Percentiles rank a stretch among this genome's conserved stretches.
Conservation (phyloP, 2,329 filamentous ascomycete species). For the Intubia oerlemansii region DNA sequence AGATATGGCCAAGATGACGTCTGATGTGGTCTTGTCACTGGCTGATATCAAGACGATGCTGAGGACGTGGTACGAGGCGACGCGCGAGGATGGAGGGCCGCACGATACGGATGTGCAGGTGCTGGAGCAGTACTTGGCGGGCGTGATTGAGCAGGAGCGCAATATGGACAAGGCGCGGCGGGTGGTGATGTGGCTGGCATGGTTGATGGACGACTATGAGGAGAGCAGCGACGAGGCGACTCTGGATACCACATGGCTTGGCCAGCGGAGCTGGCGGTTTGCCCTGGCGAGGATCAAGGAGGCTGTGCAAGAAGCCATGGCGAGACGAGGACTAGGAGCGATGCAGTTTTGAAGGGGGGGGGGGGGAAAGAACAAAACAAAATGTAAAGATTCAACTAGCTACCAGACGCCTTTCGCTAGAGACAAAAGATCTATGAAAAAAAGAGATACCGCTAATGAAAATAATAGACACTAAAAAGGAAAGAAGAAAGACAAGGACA, state of each 20-base stretch:
- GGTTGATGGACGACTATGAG: constrained; percentile 20
- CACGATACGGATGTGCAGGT: constrained; percentile 59
- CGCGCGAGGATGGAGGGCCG: constrained; percentile 54
- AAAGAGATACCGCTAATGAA: too few species aligned
- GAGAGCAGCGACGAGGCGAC: neutral
- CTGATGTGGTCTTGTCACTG: constrained; percentile 12
- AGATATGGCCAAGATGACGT: too few species aligned
- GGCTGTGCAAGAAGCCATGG: constrained; percentile 32
- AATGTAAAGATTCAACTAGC: too few species aligned
- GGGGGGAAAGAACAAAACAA: neutral
- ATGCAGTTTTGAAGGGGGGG: too few species aligned
- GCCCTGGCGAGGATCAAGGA: constrained; percentile 22
- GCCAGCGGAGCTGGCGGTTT: constrained; percentile 25
- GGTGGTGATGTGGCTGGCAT: constrained; percentile 52
- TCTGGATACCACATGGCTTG: constrained; percentile 10
- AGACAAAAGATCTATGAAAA: too few species aligned
- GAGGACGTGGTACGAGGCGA: constrained; percentile 54
- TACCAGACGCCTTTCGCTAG: too few species aligned
- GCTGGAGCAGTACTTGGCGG: constrained; percentile 47
- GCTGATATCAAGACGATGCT: constrained; percentile 54
- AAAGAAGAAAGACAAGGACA: neutral
- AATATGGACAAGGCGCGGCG: constrained; percentile 81
- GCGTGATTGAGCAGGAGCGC: constrained; percentile 53
- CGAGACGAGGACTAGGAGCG: constrained; percentile 30
- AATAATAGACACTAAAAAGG: neutral